phyloP scores from a whole-genome alignment of 345 rosid genomes.

The Mercurialis annua region DNA sequence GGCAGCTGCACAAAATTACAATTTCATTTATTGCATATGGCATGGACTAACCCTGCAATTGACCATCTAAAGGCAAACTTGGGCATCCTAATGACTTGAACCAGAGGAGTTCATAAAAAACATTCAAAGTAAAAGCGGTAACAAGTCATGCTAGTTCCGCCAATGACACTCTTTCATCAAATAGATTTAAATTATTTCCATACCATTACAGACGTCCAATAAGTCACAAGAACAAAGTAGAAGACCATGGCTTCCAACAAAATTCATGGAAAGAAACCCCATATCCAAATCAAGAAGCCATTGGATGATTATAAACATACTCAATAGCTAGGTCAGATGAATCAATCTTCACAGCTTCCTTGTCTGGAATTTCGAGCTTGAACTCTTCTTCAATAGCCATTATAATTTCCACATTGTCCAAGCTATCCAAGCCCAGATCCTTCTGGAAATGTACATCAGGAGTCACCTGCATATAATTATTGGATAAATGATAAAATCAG shows the following conservation, averaged over 20 bases:
- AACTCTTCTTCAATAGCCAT: slow-evolving; percentile 98
- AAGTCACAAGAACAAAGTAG: slow-evolving; percentile 12
- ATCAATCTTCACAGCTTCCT: slow-evolving; percentile 91
- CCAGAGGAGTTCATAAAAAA: background rate
- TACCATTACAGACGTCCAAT: slow-evolving; percentile 18
- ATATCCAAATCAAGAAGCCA: slow-evolving; percentile 50
- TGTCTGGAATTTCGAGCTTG: slow-evolving; percentile 91
- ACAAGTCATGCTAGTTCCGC: slow-evolving; percentile 8
- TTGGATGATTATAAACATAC: slow-evolving; percentile 78
- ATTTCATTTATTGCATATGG: background rate
- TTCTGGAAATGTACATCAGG: slow-evolving; percentile 83
- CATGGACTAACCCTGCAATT: background rate
- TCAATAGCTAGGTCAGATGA: slow-evolving; percentile 80
- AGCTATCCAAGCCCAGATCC: slow-evolving; percentile 83
- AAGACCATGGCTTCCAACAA: background rate
- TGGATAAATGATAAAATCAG: background rate
- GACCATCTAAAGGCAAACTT: background rate
- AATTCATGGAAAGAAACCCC: slow-evolving; percentile 18
- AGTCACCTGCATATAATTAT: slow-evolving; percentile 49
- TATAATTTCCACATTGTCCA: slow-evolving; percentile 90
- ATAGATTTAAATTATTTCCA: slow-evolving; percentile 33
- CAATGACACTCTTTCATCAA: slow-evolving; percentile 22
- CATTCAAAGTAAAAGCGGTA: slow-evolving; percentile 3
- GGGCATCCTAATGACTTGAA: background rate
- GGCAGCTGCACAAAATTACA: background rate